phyloP scores from a whole-genome alignment of 2,329 filamentous ascomycete species.

The Penicillium italicum region DNA sequence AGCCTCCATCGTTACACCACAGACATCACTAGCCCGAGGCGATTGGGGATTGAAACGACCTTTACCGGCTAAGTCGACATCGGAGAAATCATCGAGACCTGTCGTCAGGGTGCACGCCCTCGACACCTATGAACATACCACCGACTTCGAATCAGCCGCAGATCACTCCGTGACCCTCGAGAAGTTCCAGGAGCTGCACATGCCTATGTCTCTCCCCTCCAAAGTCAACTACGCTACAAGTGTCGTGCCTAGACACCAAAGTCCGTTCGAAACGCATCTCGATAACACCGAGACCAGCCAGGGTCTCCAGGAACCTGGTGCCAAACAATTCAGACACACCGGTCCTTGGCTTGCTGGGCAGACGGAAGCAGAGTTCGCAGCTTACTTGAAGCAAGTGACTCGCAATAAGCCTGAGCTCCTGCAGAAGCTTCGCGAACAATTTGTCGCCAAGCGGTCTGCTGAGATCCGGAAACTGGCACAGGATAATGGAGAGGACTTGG shows the following conservation, averaged over 20 bases:
- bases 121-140: conserved; percentile 83
- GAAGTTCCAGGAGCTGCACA: conserved; percentile 80
- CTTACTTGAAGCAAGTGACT: conserved; percentile 48
- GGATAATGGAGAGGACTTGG: conserved; percentile 40
- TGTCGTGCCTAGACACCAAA: conserved; percentile 32
- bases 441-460: conserved; percentile 32
- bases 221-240: conserved; percentile 32
- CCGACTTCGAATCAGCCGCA: conserved; percentile 78
- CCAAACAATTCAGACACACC: conserved; percentile 54
- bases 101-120: conserved; percentile 72
- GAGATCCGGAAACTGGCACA: conserved; percentile 39
- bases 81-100: conserved; percentile 65
- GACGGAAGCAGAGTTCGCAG: conserved; percentile 53
- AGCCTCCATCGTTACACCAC: conserved; percentile 75
- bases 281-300: conserved; percentile 46
- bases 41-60: conserved; percentile 93
- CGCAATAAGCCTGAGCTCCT: conserved; percentile 40
- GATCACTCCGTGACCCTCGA: conserved; percentile 76
- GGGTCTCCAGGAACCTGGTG: conserved; percentile 29
- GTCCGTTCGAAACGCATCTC: conserved; percentile 41
- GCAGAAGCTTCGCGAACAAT: conserved; percentile 35
- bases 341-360: conserved; percentile 59
- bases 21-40: conserved; percentile 67
- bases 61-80: conserved; percentile 71
- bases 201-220: conserved; percentile 61